A percentile compares a stretch with the other conserved stretches of the same genome.
Evolutionary conservation across 2,329 filamentous ascomycete genomes (phyloP).

Genomic region (Colletotrichum sp.): DNA sequence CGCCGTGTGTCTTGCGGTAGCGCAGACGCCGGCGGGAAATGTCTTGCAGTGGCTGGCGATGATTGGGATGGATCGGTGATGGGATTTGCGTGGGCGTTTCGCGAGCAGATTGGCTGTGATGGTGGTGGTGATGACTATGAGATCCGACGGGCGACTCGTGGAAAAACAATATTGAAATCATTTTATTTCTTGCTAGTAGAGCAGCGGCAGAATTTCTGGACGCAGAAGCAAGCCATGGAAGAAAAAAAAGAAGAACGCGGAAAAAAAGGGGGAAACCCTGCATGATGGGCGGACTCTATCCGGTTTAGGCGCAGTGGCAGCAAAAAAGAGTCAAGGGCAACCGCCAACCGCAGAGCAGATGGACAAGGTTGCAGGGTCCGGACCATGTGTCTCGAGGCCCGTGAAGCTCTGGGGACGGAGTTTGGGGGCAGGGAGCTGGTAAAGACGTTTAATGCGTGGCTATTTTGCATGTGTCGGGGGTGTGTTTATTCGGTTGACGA

Average conservation of each 20-base stretch:
- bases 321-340: background rate
- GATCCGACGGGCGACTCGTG: background rate
- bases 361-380: background rate
- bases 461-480: background rate
- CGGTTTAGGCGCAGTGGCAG: background rate
- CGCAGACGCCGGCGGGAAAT: background rate
- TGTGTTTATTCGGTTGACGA: background rate
- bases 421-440: background rate
- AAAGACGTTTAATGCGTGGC: background rate
- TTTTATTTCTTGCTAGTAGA: background rate
- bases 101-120: background rate
- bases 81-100: background rate
- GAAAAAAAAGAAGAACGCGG: background rate
- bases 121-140: background rate
- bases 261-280: conserved; percentile 9
- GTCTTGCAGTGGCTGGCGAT: background rate
- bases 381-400: background rate
- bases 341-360: background rate
- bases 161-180: background rate
- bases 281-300: background rate
- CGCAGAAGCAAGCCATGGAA: background rate
- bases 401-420: background rate
- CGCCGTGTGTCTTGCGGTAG: background rate
- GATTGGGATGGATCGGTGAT: background rate
- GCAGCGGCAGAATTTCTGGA: background rate